Conservation (phyloP, 108 stramenopile species). For the Seminavis robusta region DNA sequence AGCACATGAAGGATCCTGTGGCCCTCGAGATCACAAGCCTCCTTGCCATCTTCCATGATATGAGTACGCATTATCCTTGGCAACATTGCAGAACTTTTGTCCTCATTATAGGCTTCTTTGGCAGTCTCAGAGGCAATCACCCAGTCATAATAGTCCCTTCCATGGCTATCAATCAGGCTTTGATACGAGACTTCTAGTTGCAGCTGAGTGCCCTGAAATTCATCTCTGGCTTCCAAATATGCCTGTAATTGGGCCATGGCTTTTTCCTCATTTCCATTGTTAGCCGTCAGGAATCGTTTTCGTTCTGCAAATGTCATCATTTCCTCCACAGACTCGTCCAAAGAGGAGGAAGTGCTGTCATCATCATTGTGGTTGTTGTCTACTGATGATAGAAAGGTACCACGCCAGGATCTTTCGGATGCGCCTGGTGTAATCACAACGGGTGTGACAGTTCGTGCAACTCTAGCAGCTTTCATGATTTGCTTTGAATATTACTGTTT, state of each 20-base stretch:
- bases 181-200: constrained; percentile 2
- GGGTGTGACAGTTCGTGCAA: no score
- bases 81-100: constrained; percentile 4
- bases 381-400: no score
- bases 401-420: no score
- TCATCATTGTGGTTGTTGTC: no score
- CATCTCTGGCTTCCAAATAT: constrained; percentile 31
- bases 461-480: no score
- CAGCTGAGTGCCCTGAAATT: constrained; percentile 7
- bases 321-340: no score
- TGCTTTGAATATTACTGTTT: no score
- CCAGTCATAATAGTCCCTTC: constrained; percentile 38
- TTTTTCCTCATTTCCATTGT: constrained; percentile 5
- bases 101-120: constrained; percentile 16
- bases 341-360: no score
- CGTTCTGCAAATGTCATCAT: no score
- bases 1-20: constrained; percentile 54
- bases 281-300: constrained; percentile 28
- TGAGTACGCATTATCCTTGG: constrained; percentile 19
- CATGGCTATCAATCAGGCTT: constrained; percentile 4
- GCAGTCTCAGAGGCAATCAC: constrained; percentile 21
- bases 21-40: constrained; percentile 18
- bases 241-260: constrained; percentile 12
- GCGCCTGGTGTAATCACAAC: no score
- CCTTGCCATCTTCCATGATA: neutral